phyloP scores from a whole-genome alignment of 176 grass and related monocot species.

The Chrysopogon serrulatus region DNA sequence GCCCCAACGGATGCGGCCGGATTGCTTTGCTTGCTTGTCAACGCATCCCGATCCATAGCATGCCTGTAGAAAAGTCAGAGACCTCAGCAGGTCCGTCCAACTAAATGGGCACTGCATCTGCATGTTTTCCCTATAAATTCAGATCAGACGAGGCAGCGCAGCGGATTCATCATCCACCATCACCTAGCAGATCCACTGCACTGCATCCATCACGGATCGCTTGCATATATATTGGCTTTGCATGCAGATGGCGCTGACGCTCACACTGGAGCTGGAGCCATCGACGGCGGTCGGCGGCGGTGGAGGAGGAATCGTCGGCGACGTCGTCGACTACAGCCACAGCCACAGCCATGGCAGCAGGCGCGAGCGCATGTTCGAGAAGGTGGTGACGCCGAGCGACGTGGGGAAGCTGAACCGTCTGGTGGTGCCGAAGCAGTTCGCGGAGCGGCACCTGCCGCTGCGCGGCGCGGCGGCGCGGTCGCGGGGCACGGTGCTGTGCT shows the following conservation, averaged over 20 bases:
- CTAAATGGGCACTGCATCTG: no score
- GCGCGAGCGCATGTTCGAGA: slow-evolving; percentile 36
- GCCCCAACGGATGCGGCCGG: no score
- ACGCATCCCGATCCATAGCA: no score
- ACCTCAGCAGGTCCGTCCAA: no score
- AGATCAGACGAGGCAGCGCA: no score
- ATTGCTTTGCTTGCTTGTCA: no score
- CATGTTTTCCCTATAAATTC: no score
- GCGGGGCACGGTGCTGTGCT: slow-evolving; percentile 37
- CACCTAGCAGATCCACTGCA: not conserved
- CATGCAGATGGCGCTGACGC: not conserved
- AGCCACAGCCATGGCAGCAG: not conserved
- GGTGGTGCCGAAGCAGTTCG: slow-evolving; percentile 61
- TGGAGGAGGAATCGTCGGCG: not conserved
- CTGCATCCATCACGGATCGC: not conserved
- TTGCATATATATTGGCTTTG: no score
- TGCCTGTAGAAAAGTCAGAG: no score
- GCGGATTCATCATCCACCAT: no score
- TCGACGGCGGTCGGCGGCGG: not conserved
- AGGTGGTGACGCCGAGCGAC: slow-evolving; percentile 50
- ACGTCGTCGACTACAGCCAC: not conserved
- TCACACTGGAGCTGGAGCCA: not conserved
- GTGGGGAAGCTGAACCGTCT: slow-evolving; percentile 54
- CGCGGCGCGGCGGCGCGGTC: not conserved
- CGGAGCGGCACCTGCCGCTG: slow-evolving; percentile 45